phyloP scores from a whole-genome alignment of 1,139 yeast species.

The Suhomyces anneliseae region DNA sequence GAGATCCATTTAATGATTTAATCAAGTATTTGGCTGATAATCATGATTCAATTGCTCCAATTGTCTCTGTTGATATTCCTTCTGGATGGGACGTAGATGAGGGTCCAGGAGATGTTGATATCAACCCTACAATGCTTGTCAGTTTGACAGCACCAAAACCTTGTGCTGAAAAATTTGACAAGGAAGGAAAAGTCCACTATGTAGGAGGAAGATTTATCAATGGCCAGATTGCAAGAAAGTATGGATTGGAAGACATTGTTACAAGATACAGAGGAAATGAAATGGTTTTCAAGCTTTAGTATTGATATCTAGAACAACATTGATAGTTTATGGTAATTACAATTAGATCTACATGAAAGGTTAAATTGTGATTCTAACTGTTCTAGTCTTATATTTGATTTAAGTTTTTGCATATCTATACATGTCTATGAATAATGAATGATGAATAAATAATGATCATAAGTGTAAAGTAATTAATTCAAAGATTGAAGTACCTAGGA shows the following conservation, averaged over 20 bases:
- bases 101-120: conserved; percentile 60
- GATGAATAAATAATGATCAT: not conserved
- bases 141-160: conserved; percentile 95
- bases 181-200: conserved; percentile 54
- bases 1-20: conserved; percentile 72
- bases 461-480: not conserved
- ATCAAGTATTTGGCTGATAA: conserved; percentile 46
- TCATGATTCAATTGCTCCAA: conserved; percentile 44
- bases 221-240: conserved; percentile 62
- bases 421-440: not conserved
- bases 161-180: conserved; percentile 55
- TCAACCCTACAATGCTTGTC: conserved; percentile 65
- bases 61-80: conserved; percentile 87
- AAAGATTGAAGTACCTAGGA: too few species aligned
- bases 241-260: conserved; percentile 56
- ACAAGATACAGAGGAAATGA: conserved; percentile 36
- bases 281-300: conserved; percentile 33
- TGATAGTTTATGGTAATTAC: too few species aligned
- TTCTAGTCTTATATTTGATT: not conserved
- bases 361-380: not conserved
- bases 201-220: conserved; percentile 89
- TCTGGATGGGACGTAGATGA: conserved; percentile 95
- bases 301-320: too few species aligned
- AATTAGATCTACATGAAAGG: too few species aligned
- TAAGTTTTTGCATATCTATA: not conserved